Base-by-base conservation (phyloP, 306 rosid species). In the Hippophae rhamnoides region DNA sequence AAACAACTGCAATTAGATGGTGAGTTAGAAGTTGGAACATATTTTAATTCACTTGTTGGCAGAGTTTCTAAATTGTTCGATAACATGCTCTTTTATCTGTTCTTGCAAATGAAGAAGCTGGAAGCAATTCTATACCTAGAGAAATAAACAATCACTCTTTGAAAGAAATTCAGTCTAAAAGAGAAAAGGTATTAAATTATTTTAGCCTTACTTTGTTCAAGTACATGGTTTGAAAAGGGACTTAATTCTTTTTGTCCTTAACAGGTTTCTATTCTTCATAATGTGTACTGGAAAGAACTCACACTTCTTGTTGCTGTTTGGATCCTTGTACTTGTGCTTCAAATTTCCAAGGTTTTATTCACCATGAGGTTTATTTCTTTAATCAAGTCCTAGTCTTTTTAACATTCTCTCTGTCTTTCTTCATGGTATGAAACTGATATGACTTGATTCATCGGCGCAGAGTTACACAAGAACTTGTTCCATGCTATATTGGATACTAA, bases 221-320 rank as follows among this genome's bases (percentile, higher is more conserved):
- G 14, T 18, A 48, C 31, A 12, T 50, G 23, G 43, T 44, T 55
- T 58, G 18, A 13, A 31, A 31, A 31, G 45, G 23, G 65, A 43
- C 69, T 62, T 38, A 62, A 13, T 43, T 5, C 45, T 38, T 27
- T 44, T 4, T 66, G 38, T 41, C 27, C 23, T 66, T 69, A 69
- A 26, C 77, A 82, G 90, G 86, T 75, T 63, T 26, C 84, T 45
- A 47, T 85, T 7, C 23, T 78, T 60, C 70, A 79, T 66, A 88
- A 88, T 60, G 68, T 88, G 6, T 67, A 23, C 56, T 88, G 94
- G 96, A 81, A 75, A 79, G 88, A 85, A 56, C 70, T 82, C 26
- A 86, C 83, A 62, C 81, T 88, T 64, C 87, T 85, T 44, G 62
- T 47, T 26, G 79, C 79, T 74, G 94, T 88, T 67, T 88, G 96